Evolutionary conservation across 164 flowering plant species (phyloP).

Genomic region (Magnolia kwangsiensis): DNA sequence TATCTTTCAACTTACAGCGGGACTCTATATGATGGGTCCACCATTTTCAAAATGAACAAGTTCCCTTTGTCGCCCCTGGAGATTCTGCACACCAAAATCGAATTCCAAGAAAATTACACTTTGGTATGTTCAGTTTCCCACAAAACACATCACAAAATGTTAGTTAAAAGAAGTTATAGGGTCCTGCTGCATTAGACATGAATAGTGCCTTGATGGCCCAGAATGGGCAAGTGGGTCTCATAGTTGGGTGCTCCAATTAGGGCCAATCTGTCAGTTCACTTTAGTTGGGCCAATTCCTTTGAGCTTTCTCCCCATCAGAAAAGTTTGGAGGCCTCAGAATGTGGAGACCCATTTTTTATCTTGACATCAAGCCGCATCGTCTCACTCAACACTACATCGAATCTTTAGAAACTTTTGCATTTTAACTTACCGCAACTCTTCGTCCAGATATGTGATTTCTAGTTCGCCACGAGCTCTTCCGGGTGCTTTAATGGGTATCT

Average conservation of each 20-base stretch:
- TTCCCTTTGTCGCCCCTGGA: slow-evolving; percentile 91
- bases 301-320: too few relatives aligned
- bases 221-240: background rate
- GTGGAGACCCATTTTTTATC: background rate
- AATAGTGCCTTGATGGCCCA: too few relatives aligned
- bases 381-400: too few relatives aligned
- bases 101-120: background rate
- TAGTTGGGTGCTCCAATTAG: background rate
- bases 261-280: background rate
- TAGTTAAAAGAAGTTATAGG: background rate
- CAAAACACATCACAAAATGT: background rate
- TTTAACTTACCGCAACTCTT: slow-evolving; percentile 65
- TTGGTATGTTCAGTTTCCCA: background rate
- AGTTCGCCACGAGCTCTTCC: slow-evolving; percentile 70
- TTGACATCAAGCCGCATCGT: background rate
- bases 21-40: slow-evolving; percentile 63
- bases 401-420: too few relatives aligned
- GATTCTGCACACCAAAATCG: slow-evolving; percentile 39
- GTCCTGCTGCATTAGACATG: too few relatives aligned
- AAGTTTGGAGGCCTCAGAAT: background rate
- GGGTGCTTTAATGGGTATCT: slow-evolving; percentile 91
- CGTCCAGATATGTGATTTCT: slow-evolving; percentile 84
- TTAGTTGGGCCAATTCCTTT: too few relatives aligned
- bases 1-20: slow-evolving; percentile 27
- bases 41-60: slow-evolving; percentile 72